phyloP scores from a whole-genome alignment of 768 basidiomycete genomes.

The Paxillus ammoniavirescens region DNA sequence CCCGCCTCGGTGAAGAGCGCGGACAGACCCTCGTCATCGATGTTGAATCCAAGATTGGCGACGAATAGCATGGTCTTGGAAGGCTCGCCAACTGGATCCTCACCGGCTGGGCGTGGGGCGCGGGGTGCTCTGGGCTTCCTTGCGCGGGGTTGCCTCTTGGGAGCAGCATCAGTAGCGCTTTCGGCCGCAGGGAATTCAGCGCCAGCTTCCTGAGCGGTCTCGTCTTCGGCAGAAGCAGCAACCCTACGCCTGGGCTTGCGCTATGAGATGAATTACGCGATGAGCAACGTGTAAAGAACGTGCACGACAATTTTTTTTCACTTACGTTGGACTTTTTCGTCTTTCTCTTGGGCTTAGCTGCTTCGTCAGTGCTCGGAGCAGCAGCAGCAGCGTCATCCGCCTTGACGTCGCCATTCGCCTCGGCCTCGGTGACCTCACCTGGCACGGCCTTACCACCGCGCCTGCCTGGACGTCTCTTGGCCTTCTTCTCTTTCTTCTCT shows the following conservation, averaged over 20 bases:
- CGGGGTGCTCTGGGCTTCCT: slow-evolving; percentile 62
- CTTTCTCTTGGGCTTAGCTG: slow-evolving; percentile 71
- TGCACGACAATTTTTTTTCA: neutral
- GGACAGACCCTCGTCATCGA: slow-evolving; percentile 80
- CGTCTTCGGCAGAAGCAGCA: slow-evolving; percentile 35
- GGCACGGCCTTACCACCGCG: slow-evolving; percentile 85
- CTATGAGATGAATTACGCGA: slow-evolving; percentile 33
- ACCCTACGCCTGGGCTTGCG: slow-evolving; percentile 52
- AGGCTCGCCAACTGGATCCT: slow-evolving; percentile 84
- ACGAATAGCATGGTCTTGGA: slow-evolving; percentile 92
- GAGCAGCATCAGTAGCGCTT: slow-evolving; percentile 36
- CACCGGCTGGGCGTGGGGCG: slow-evolving; percentile 66
- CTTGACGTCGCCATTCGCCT: slow-evolving; percentile 76
- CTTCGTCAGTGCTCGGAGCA: slow-evolving; percentile 49
- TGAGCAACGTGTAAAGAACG: neutral
- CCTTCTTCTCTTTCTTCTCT: slow-evolving; percentile 74
- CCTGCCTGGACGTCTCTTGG: slow-evolving; percentile 81
- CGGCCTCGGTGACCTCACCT: slow-evolving; percentile 87
- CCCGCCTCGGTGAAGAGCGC: slow-evolving; percentile 85
- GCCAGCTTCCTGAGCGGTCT: slow-evolving; percentile 26
- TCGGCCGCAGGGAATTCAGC: slow-evolving; percentile 36
- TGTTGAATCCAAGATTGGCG: slow-evolving; percentile 94
- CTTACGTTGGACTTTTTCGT: slow-evolving; percentile 70
- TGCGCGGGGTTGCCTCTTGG: slow-evolving; percentile 44
- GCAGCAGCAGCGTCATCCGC: slow-evolving; percentile 52